Percentiles rank a stretch among this genome's conserved stretches.
These are phyloP conservation scores for Panellus pusillus DNA, from an alignment of 768 basidiomycete genomes.

Conservation along the genomic window DNA sequence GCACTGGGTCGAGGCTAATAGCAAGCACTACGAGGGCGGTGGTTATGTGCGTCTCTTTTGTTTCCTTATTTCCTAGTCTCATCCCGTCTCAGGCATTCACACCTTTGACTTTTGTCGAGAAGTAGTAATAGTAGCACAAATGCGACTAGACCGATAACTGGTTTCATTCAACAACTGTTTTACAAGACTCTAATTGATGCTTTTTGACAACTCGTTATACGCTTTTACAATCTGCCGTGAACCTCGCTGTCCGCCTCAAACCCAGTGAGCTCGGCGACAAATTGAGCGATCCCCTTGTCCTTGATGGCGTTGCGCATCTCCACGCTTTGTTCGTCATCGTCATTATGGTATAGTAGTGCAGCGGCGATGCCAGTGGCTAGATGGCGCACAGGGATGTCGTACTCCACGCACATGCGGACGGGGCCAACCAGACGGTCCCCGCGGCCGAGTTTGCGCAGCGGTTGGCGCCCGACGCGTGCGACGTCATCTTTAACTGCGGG, in stretches of 20 bases:
- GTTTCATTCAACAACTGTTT: too few relatives aligned
- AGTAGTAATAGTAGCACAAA: not conserved
- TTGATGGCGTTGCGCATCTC: slow-evolving; percentile 26
- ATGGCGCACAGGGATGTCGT: slow-evolving; percentile 30
- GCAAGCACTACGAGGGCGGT: slow-evolving; percentile 90
- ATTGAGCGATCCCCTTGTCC: slow-evolving; percentile 28
- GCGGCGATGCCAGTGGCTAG: slow-evolving; percentile 37
- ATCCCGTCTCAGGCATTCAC: slow-evolving; percentile 42
- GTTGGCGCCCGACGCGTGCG: slow-evolving; percentile 38
- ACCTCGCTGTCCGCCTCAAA: slow-evolving; percentile 23
- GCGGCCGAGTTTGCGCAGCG: slow-evolving; percentile 36
- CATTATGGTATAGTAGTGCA: slow-evolving; percentile 33
- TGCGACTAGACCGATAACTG: too few relatives aligned
- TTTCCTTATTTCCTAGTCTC: slow-evolving; percentile 19
- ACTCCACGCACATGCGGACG: slow-evolving; percentile 33
- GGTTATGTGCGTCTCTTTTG: slow-evolving; percentile 75
- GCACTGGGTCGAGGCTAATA: slow-evolving; percentile 98
- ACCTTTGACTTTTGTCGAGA: slow-evolving; percentile 48
- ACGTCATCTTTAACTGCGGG: slow-evolving; percentile 37
- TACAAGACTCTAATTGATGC: too few relatives aligned
- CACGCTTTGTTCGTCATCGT: slow-evolving; percentile 31
- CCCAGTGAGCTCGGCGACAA: slow-evolving; percentile 30
- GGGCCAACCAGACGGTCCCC: slow-evolving; percentile 39
- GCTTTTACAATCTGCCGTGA: slow-evolving; percentile 6
- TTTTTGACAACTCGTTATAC: slow-evolving; percentile 4